A percentile compares a stretch with the other conserved stretches of the same genome.
phyloP scores from a whole-genome alignment of 805 yeast genomes.

The Schizosaccharomyces pombe region DNA sequence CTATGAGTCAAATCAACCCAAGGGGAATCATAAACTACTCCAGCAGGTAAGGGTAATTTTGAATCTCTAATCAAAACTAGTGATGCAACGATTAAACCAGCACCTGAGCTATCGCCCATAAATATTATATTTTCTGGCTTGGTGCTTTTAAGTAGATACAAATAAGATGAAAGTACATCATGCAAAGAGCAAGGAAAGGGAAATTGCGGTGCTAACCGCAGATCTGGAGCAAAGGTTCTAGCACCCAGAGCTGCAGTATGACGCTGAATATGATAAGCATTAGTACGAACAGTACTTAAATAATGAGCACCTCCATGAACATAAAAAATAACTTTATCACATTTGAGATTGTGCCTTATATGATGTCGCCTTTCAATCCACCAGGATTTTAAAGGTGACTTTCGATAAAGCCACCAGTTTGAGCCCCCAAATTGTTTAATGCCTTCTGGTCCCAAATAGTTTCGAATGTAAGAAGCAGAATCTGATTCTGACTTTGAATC shows the following conservation, averaged over 20 bases:
- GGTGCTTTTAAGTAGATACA: background rate
- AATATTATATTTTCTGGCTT: constrained; percentile 6
- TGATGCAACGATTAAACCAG: constrained; percentile 5
- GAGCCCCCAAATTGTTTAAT: background rate
- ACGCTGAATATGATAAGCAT: constrained; percentile 3
- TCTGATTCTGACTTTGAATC: background rate
- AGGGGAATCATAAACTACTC: constrained; percentile 8
- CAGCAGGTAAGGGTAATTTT: constrained; percentile 10
- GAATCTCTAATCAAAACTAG: constrained; percentile 6
- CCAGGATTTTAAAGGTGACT: background rate
- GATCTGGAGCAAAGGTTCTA: background rate
- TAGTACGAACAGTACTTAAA: constrained; percentile 8
- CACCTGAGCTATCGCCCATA: constrained; percentile 11
- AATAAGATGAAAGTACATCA: background rate
- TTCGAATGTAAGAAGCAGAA: background rate
- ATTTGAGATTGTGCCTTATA: background rate
- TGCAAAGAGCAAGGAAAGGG: constrained; percentile 2
- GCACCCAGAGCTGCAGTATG: background rate
- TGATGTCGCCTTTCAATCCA: background rate
- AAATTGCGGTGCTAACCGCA: constrained; percentile 1
- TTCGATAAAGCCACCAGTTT: background rate
- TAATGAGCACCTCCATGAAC: constrained; percentile 12
- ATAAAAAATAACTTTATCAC: constrained; percentile 5
- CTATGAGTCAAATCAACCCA: constrained; percentile 10
- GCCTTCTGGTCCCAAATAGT: background rate